Evolutionary conservation across 805 yeast genomes (phyloP).

Genomic region (Schwanniomyces pseudopolymorphus): DNA sequence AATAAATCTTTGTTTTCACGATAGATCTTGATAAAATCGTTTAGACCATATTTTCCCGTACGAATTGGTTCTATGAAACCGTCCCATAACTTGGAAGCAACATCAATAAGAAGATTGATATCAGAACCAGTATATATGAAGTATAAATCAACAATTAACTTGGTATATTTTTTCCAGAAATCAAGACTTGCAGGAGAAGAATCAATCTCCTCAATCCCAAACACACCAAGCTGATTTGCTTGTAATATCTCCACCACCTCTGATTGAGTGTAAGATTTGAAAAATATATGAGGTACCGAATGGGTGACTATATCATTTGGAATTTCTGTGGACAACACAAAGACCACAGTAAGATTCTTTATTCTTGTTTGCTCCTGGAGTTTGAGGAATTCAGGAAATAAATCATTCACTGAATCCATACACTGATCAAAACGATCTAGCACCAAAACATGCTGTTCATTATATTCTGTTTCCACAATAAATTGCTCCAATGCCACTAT

Average conservation of each 20-base stretch:
- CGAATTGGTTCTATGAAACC: constrained; percentile 26
- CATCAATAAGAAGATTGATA: constrained; percentile 33
- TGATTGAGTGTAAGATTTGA: constrained; percentile 34
- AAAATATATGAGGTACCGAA: constrained; percentile 40
- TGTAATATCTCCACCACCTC: constrained; percentile 40
- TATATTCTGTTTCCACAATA: constrained; percentile 25
- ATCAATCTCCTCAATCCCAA: constrained; percentile 18
- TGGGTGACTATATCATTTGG: constrained; percentile 37
- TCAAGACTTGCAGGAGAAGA: constrained; percentile 11
- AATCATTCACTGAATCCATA: constrained; percentile 40
- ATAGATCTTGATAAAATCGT: constrained; percentile 35
- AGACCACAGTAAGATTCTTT: constrained; percentile 34
- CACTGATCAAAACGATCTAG: constrained; percentile 50
- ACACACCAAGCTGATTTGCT: constrained; percentile 22
- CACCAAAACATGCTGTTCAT: constrained; percentile 41
- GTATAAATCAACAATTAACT: constrained; percentile 46
- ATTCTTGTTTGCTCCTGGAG: constrained; percentile 42
- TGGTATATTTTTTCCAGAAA: constrained; percentile 45
- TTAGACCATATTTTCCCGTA: constrained; percentile 16
- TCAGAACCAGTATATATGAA: constrained; percentile 46
- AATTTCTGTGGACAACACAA: constrained; percentile 40
- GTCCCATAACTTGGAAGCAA: constrained; percentile 34
- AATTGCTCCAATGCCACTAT: constrained; percentile 41
- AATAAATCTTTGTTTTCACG: constrained; percentile 28
- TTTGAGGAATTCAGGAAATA: constrained; percentile 39